A percentile compares a stretch with the other conserved stretches of the same genome.
Evolutionary conservation across 78 protist species (phyloP).

Genomic region (Dictyostelium discoideum): DNA sequence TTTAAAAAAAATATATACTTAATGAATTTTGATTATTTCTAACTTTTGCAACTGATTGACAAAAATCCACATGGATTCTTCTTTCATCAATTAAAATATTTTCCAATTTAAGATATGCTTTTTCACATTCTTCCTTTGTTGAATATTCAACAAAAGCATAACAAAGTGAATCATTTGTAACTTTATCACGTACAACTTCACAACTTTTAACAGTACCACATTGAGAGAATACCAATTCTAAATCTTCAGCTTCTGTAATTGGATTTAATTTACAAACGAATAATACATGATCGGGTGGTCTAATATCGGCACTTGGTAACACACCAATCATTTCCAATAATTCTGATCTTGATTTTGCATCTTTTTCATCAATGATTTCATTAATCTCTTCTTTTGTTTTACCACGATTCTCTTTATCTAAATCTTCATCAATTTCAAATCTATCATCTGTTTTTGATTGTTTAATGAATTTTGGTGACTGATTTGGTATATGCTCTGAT

Average conservation of each 20-base stretch:
- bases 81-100: slow-evolving; percentile 98
- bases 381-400: slow-evolving; percentile 82
- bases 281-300: slow-evolving; percentile 98
- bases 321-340: slow-evolving; percentile 95
- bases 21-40: not conserved
- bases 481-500: not conserved
- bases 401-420: slow-evolving; percentile 38
- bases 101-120: slow-evolving; percentile 97
- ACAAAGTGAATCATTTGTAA: slow-evolving; percentile 90
- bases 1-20: not conserved
- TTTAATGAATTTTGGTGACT: slow-evolving; percentile 70
- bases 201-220: slow-evolving; percentile 92
- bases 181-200: slow-evolving; percentile 92
- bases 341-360: slow-evolving; percentile 87
- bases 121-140: slow-evolving; percentile 66
- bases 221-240: slow-evolving; percentile 93
- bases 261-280: slow-evolving; percentile 99
- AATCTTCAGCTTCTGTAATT: slow-evolving; percentile 93
- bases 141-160: slow-evolving; percentile 98
- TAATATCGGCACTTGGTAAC: slow-evolving; percentile 94
- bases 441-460: not conserved
- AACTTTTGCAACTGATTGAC: slow-evolving; percentile 92
- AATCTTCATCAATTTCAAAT: slow-evolving; percentile 83
- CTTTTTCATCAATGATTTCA: slow-evolving; percentile 55
- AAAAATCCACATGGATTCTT: slow-evolving; percentile 97